Conservation (phyloP, 768 basidiomycete species). For the Macrolepiota albuminosa region DNA sequence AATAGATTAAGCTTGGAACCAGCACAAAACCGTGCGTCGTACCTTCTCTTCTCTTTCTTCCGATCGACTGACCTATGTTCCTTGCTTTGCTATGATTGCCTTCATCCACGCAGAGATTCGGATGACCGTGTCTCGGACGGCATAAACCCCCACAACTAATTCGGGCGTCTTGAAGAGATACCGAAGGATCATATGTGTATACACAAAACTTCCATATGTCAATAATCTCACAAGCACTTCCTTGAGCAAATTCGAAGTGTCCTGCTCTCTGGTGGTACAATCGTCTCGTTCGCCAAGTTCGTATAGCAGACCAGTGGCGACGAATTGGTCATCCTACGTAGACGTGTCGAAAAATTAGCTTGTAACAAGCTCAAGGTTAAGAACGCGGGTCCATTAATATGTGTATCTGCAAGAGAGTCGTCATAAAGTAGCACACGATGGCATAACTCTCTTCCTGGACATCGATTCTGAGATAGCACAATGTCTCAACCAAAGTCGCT, state of each 20-base stretch:
- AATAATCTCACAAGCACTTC: not conserved
- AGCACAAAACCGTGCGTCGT: not conserved
- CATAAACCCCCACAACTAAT: no score
- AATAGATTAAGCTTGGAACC: not conserved
- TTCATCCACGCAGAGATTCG: no score
- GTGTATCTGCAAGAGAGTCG: not conserved
- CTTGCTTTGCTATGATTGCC: not conserved
- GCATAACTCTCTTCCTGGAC: not conserved
- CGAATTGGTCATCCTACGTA: not conserved
- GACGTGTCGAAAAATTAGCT: not conserved
- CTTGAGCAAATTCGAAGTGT: not conserved
- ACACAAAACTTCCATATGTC: not conserved
- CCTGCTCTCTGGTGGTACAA: not conserved
- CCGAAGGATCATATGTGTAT: not conserved
- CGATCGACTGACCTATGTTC: not conserved
- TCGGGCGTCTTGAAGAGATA: not conserved
- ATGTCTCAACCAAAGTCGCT: not conserved
- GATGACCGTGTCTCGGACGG: no score
- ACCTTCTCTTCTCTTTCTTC: not conserved
- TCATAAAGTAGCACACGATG: not conserved
- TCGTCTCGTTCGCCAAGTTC: not conserved
- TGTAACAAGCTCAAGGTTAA: not conserved
- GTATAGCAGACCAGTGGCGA: not conserved
- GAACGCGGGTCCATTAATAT: not conserved
- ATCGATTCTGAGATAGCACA: not conserved